phyloP scores from a whole-genome alignment of 2,329 filamentous ascomycete genomes.

The Trichophaea hybrida region DNA sequence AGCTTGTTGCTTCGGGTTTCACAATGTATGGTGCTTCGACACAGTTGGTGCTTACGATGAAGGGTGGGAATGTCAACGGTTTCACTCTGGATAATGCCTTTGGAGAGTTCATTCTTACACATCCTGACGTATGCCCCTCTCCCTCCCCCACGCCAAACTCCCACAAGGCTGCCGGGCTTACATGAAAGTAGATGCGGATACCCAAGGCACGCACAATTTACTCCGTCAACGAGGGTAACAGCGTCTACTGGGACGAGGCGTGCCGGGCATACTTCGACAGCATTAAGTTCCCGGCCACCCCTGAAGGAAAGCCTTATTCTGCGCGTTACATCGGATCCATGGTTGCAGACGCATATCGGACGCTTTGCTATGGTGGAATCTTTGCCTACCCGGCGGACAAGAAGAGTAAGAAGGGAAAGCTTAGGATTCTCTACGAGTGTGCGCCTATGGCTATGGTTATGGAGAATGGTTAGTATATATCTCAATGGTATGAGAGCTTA shows the following conservation, averaged over 20 bases:
- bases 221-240: conserved; percentile 98
- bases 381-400: conserved; percentile 97
- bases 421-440: conserved; percentile 94
- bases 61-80: conserved; percentile 78
- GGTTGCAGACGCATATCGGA: conserved; percentile 96
- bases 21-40: conserved; percentile 99
- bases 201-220: conserved; percentile 75
- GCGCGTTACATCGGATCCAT: conserved; percentile 92
- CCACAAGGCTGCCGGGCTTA: not conserved
- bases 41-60: conserved; percentile 95
- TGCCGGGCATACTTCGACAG: conserved; percentile 80
- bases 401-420: conserved; percentile 96
- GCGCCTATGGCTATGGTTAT: conserved; percentile 98
- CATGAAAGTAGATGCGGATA: conserved; percentile 51
- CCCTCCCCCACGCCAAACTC: not conserved
- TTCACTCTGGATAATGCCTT: conserved; percentile 95
- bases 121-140: conserved; percentile 47
- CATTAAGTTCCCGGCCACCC: conserved; percentile 60
- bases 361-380: conserved; percentile 84
- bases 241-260: conserved; percentile 82
- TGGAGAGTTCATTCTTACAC: conserved; percentile 96
- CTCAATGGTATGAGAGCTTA: not conserved
- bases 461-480: conserved; percentile 64
- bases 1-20: conserved; percentile 90
- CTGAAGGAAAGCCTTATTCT: conserved; percentile 76